Evolutionary conservation across 2,329 filamentous ascomycete species (phyloP), one percentile per base, ranked within the genome.

Genomic region (Clonostachys byssicola): DNA sequence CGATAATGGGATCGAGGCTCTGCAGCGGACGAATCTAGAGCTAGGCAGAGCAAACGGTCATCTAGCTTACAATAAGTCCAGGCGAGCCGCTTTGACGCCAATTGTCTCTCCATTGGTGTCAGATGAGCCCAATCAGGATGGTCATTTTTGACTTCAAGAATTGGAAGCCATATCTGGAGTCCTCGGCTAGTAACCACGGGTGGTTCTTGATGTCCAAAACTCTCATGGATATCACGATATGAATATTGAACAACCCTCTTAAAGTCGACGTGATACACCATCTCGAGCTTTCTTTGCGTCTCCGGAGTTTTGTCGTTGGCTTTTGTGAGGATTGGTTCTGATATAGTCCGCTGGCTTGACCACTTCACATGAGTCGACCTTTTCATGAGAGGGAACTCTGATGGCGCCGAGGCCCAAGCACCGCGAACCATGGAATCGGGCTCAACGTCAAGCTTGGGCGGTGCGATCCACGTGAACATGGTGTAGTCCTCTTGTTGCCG

Each of bases 401-500:
- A n/a, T 12, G 36, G 36, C 14, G 36, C 14, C 6, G 36, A 39
- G 1, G 36, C 36, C 36, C 14, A 39, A 18, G 17, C 14, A 18
- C 36, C 36, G 7, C 36, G 14, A 39, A 18, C 14, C 14, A 18
- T 39, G 14, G 36, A 39, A n/a, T 39, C 17, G 3, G 36, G 36
- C 23, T 30, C 23, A 30, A 30, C 23, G 10, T 30, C 23, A 39
- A 39, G 36, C 14, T n/a, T n/a, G 12, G 17, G 17, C 14, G 36
- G 36, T 30, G 23, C 23, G 9, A 35, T 20, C 58, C 58, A 60
- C 8, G 56, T 53, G 34, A 59, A 57, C 10, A 60, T 42, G 13
- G 54, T 52, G 23, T 53, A 38, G 40, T 59, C 57, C 35, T 55
- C 47, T 6, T 34, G 47, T 7, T 46, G 40, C 12, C 16, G 12